Evolutionary conservation across 2,329 filamentous ascomycete genomes (phyloP), one percentile per base, ranked within the genome.

Genomic region (Ophiostoma triangulosporum): DNA sequence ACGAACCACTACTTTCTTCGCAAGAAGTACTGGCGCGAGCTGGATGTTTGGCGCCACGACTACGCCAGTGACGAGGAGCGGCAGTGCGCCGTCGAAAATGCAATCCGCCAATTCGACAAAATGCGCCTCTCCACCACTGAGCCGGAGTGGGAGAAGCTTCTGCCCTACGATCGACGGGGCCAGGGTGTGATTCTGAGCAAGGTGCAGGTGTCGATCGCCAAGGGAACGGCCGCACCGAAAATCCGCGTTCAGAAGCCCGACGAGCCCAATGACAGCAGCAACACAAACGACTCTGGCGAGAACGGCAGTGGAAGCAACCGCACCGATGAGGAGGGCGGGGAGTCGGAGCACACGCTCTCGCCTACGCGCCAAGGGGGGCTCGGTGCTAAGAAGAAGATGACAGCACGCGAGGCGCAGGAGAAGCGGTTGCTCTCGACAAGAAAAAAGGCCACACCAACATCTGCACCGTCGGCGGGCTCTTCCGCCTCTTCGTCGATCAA

Each of bases 1-100:
- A 67, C 67, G 4, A 71, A 76, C 56, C 78, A 72, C 58, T 84
- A 76, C 72, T 65, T 69, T 32, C 65, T 83, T 59, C 73, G 74
- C 57, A 79, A 77, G 65, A 66, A 70, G 24, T 77, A 73, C 57
- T 84, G 75, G 73, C 81, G 75, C 64, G 80, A 84, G 58, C 70
- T 84, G 14, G 79, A 84, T 59, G 76, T 82, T 22, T 84, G 76
- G 73, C 75, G 72, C 54, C 81, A 81, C 63, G 68, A 75, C 27
- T 84, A 83, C 61, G 68, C 70, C 45, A 69, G 64, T 35, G 65
- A 72, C 17, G 72, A 75, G 31, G 73, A 80, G 56, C 75, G 80
- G 29, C 71, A 87, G 63, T 67, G 73, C 60, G 74, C 77, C 57
- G 75, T 83, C 62, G 71, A 85, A 65, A 74, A 81, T 59, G 80